A percentile compares a stretch with the other conserved stretches of the same genome.
phyloP scores from a whole-genome alignment of 2,329 filamentous ascomycete genomes.

The Ascochyta viciae-villosae region DNA sequence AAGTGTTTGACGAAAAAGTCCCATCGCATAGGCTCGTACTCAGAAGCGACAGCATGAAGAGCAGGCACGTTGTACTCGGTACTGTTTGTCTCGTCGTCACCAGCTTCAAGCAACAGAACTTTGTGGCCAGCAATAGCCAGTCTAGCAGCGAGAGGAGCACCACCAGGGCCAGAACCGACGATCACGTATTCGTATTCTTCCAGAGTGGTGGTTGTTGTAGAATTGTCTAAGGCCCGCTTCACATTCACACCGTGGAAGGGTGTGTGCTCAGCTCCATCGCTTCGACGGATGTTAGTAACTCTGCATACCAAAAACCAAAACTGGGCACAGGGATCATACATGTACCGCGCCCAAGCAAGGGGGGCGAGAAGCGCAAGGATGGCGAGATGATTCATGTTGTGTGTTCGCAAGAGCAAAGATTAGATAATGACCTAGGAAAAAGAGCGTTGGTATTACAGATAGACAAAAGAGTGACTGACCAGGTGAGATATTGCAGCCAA shows the following conservation, averaged over 20 bases:
- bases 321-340: conserved; percentile 15
- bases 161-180: conserved; percentile 66
- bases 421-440: no score
- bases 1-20: conserved; percentile 69
- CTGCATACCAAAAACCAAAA: not conserved
- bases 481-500: no score
- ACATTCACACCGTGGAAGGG: conserved; percentile 26
- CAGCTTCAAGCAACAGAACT: conserved; percentile 65
- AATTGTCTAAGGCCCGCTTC: conserved; percentile 23
- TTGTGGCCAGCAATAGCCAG: conserved; percentile 64
- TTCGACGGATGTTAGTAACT: conserved; percentile 11
- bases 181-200: conserved; percentile 65
- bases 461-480: no score
- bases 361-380: conserved; percentile 19
- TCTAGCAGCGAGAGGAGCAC: conserved; percentile 63
- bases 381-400: not conserved
- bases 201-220: conserved; percentile 19
- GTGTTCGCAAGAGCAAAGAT: no score
- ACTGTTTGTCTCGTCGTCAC: conserved; percentile 60
- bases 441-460: no score
- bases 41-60: conserved; percentile 60
- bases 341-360: conserved; percentile 17
- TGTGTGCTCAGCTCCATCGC: conserved; percentile 31
- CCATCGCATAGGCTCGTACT: conserved; percentile 64
- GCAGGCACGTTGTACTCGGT: conserved; percentile 60